Base-by-base conservation (phyloP, 2,329 filamentous ascomycete species). In the Beauveria scarabaeidicola region DNA sequence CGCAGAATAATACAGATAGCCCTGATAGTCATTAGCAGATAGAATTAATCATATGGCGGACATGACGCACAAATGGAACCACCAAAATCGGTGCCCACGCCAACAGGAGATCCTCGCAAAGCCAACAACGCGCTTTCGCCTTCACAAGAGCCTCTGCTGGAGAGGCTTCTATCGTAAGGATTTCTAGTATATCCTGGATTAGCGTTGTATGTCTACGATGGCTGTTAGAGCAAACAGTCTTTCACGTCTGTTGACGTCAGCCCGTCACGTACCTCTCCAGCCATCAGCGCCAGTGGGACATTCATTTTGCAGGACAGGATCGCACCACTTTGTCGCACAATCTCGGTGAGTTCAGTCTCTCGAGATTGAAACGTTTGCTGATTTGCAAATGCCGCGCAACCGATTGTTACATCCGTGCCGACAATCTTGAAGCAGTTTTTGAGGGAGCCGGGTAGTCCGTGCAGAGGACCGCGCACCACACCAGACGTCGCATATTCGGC, bases 341-440 rank as follows among this genome's bases (percentile, higher is more conserved):
- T 27, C 32, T 50, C 48, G 9, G 21, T 29, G 10, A 57, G 9
- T 21, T 47, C 32, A 19, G 7, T 46, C 43, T 56, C 43, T 25
- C 15, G 21, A 13, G n/a, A 15, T 13, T 36, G 11, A 19, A 11
- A 19, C n/a, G 54, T 23, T 5, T 21, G 29, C 7, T 57, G 43
- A 29, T n/a, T 32, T 27, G 11, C 21, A 50, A 47, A 41, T 17
- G 54, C 43, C 3, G 29, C 38, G 21, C 32, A 48, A 2, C 54
- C 54, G 32, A 57, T 47, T 6, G 43, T 10, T 1, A 32, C 32
- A 40, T 47, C 43, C 3, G 41, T 50, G 15, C 21, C 44, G 15
- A 7, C 44, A 21, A 57, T 17, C n/a, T 50, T 29, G 54, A 57
- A 50, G 32, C 54, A 57, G 15, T 57, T 23, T 41, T 57, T 57